A percentile compares a stretch with the other conserved stretches of the same genome.
Conservation (phyloP, 2,329 filamentous ascomycete species). For the Acarospora socialis region DNA sequence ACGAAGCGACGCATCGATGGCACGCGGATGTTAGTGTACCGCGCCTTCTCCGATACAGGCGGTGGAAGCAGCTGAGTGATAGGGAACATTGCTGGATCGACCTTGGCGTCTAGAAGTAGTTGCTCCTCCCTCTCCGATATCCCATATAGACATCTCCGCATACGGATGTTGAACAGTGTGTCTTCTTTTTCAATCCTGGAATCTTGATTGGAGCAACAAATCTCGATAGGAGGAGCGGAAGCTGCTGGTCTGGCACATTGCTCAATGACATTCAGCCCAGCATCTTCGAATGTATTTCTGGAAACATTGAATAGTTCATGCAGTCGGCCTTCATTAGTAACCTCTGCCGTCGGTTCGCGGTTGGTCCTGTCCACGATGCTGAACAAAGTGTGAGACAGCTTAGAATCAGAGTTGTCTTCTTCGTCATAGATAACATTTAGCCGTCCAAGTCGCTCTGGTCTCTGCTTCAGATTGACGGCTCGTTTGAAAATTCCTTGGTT, state of each 20-base stretch:
- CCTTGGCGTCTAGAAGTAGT: constrained; percentile 57
- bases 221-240: constrained; percentile 71
- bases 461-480: constrained; percentile 43
- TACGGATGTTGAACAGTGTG: constrained; percentile 60
- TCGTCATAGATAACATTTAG: constrained; percentile 60
- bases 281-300: constrained; percentile 46
- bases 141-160: constrained; percentile 65
- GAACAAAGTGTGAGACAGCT: constrained; percentile 64
- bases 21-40: constrained; percentile 81
- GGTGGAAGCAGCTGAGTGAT: constrained; percentile 53
- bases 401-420: constrained; percentile 44
- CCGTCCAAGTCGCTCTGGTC: constrained; percentile 44
- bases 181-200: constrained; percentile 53
- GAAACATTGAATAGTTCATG: constrained; percentile 67
- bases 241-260: constrained; percentile 65
- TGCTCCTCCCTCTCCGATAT: constrained; percentile 49
- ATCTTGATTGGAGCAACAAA: constrained; percentile 58
- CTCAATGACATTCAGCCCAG: constrained; percentile 66
- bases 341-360: constrained; percentile 50
- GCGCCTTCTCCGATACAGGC: constrained; percentile 66
- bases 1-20: constrained; percentile 97
- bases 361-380: constrained; percentile 61
- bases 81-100: constrained; percentile 52
- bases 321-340: constrained; percentile 59
- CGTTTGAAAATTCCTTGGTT: constrained; percentile 61